Evolutionary conservation across 129 eudicot genomes (phyloP), one percentile per base, ranked within the genome.

Genomic region (Artemisia argyi): DNA sequence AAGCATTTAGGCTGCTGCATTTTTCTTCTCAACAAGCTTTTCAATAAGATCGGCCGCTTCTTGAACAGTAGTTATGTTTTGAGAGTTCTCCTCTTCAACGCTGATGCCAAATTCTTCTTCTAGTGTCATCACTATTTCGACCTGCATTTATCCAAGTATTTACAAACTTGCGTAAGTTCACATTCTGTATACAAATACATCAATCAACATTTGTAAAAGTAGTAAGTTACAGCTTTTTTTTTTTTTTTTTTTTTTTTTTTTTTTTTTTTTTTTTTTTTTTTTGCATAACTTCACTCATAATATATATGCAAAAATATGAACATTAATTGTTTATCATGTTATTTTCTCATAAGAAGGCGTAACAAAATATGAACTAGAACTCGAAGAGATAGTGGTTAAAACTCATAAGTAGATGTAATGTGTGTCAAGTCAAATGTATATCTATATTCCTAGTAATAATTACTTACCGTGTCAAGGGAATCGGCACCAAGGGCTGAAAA

Each of bases 41-140:
- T 89, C 88, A 6, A 85, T 87, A 78, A 90, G 76, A 15, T 90
- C 90, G 11, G 96, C 93, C 13, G 96, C 96, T 76, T 87, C 91
- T 85, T 85, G 87, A 49, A 90, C 81, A 5, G 85, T 82, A 1
- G 88, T 82, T 50, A 90, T 90, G 84, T 79, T 90, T 78, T 90
- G 88, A 9, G 92, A 77, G 68, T 69, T 85, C 71, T 90, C 96
- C 65, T 90, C 96, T 68, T 90, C 92, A 59, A 90, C 88, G 0
- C 65, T 78, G 48, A 90, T 89, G 47, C 73, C 86, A 65, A 86
- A 89, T 66, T 68, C 85, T 82, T 86, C 91, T 58, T 89, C 96
- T 30, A 89, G 70, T 68, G 83, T 87, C 96, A 89, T 89, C 24
- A 86, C 92, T 13, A 89, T 89, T 56, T 89, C 96, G 11, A 89